Base-by-base conservation (phyloP, 1,284 basidiomycete genomes). In the Cutaneotrichosporon sp. region DNA sequence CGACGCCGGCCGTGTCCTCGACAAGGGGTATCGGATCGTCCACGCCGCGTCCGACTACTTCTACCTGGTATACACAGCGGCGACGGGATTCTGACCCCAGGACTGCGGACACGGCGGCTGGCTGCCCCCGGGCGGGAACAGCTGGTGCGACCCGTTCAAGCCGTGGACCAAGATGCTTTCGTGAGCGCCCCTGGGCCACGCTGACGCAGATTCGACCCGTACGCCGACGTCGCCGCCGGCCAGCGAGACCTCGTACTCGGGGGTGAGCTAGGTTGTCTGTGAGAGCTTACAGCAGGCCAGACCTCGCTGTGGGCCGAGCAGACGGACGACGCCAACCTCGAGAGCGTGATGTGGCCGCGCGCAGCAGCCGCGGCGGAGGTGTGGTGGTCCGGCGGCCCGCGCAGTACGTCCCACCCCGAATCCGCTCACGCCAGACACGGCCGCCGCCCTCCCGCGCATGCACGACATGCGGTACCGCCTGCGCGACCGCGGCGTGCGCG, bases 71-170 rank as follows among this genome's bases (percentile, higher is more conserved):
- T n/a, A n/a, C n/a, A n/a, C n/a, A n/a, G n/a, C n/a, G n/a, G 5
- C 29, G 4, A 29, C 29, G 29, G 5, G 29, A 9, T 29, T 11
- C 47, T 29, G 29, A 29, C 29, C 5, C 5, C 57, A 58, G 87
- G 89, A 91, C 69, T 91, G 90, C 73, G 91, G 92, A 16, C 86
- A 79, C 0, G 91, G 92, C 3, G 86, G 77, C 45, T 94, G 91
- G 90, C 69, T 92, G 20, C 89, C 43, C 8, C 88, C n/a, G 80
- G 81, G 43, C 67, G 82, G 47, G 70, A 71, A 82, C 65, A 82
- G 80, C 52, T 86, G 85, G 87, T 89, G 88, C 72, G 87, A 88
- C 68, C 87, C 87, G 1, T 88, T 87, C 84, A 89, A 89, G 77
- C 84, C 85, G 3, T 91, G 89, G 89, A 85, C 87, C 71, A 84